These are phyloP conservation scores for Saccharomyces mikatae DNA, from an alignment of 805 yeast genomes.

Conservation along the genomic window DNA sequence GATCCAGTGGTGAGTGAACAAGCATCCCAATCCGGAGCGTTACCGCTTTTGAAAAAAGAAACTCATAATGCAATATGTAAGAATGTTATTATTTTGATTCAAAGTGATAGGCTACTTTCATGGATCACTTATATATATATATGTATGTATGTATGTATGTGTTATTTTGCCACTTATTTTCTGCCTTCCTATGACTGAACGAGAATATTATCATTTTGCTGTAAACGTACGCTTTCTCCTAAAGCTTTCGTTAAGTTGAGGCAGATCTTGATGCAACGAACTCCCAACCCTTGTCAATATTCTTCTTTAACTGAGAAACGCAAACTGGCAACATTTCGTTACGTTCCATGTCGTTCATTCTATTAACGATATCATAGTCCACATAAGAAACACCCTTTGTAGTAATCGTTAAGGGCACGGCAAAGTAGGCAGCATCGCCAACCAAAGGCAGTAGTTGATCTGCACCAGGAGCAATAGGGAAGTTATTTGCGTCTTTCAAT, in stretches of 20 bases:
- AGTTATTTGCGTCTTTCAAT: constrained; percentile 42
- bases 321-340: constrained; percentile 29
- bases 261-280: constrained; percentile 1
- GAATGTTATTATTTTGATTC: not conserved
- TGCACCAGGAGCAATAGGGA: constrained; percentile 27
- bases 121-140: not conserved
- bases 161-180: not conserved
- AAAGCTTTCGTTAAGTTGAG: not conserved
- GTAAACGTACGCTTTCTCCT: not conserved
- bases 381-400: constrained; percentile 48
- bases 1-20: too few species aligned
- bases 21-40: too few species aligned
- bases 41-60: too few species aligned
- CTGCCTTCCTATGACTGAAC: not conserved
- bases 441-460: constrained; percentile 12
- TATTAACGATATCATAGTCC: constrained; percentile 43
- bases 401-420: constrained; percentile 54
- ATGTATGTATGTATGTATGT: not conserved
- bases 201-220: not conserved
- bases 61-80: not conserved
- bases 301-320: constrained; percentile 16
- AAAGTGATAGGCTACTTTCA: not conserved
- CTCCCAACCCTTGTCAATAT: constrained; percentile 15
- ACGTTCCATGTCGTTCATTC: constrained; percentile 44
- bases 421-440: constrained; percentile 38